Base-by-base conservation (phyloP, 1,284 basidiomycete genomes). In the Sanghuangporus sanghuang region DNA sequence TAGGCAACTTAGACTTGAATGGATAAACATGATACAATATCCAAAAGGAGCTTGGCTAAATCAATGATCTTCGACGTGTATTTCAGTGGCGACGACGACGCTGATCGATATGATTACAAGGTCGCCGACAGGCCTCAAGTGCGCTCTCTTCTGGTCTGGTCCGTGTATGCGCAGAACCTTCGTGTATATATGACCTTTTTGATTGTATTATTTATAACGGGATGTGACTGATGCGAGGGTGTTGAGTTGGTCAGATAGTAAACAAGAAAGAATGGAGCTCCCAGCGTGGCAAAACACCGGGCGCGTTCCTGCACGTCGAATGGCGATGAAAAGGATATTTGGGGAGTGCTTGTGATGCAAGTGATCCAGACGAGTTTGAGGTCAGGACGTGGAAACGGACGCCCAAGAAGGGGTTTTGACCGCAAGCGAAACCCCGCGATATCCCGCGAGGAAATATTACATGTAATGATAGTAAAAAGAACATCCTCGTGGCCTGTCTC, bases 151-250 rank as follows among this genome's bases (percentile, higher is more conserved):
- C 52, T 32, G 36, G 11, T 7, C 52, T 32, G 27, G 52, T 39
- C 18, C 27, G 18, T 46, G 3, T 57, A 38, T 38, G 53, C 53
- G 21, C 21, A 38, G 53, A 54, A 36, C 48, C 48, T 49, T 18
- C 2, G 27, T 32, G 27, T 32, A 32, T 32, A 32, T 32, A 32
- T 32, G 18, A 54, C 2, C 23, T 14, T n/a, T n/a, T 11, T 27
- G 38, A 40, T 57, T 57, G n/a, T 14, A 57, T 7, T 40, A 42
- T 40, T 14, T 46, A 46, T 38, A 36, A 60, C 48, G 52, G 6
- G 23, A 48, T 21, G 48, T 60, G 58, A 60, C n/a, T 59, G 58
- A 50, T 59, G 58, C 42, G 38, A 59, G 58, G 58, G 58, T 48
- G 32, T 14, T 12, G 32, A 23, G 44, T 11, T 56, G 18, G 44